Base-by-base conservation (phyloP, 768 basidiomycete species). In the Saitozyma sp. region DNA sequence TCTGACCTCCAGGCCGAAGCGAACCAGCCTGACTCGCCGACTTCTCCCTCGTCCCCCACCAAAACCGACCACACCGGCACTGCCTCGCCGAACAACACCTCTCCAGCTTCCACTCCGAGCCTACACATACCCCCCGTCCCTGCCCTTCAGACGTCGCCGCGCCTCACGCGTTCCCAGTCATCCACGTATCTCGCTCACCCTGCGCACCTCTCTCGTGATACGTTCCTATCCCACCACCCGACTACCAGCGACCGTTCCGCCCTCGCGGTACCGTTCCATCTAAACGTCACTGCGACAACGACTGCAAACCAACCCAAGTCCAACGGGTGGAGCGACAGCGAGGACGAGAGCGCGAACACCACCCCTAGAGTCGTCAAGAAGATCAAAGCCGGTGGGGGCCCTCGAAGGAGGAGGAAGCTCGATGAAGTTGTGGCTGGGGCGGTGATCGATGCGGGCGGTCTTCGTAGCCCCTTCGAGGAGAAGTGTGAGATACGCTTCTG, bases 401-500 rank as follows among this genome's bases (percentile, higher is more conserved):
- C 29, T 29, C 29, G 29, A 29, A 29, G 29, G 29, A 29, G 29
- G 29, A 29, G 29, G 29, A 29, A 29, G 29, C 29, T 29, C 29
- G 29, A 29, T 29, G 29, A 29, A 29, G 29, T 50, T 42, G 41
- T 9, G 16, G 39, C 10, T 1, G n/a, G 14, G n/a, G 42, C 55
- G 45, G 43, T 54, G 0, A 20, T 20, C 48, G 48, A 14, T 52
- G 43, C 10, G 70, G 58, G 3, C n/a, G 64, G 59, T 9, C 53
- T 71, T 51, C 51, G 67, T 37, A 69, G 67, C 60, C 70, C 70
- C 3, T 72, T 72, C 54, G 70, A 72, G 53, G 70, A 72, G 61
- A 72, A 67, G 49, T 62, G 54, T 8, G 65, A 57, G 39, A 41
- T 63, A 3, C 9, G 17, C 14, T 63, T 63, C 41, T 63, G 45